Conservation (phyloP, 2,329 filamentous ascomycete genomes). For the Aureobasidium namibiae region DNA sequence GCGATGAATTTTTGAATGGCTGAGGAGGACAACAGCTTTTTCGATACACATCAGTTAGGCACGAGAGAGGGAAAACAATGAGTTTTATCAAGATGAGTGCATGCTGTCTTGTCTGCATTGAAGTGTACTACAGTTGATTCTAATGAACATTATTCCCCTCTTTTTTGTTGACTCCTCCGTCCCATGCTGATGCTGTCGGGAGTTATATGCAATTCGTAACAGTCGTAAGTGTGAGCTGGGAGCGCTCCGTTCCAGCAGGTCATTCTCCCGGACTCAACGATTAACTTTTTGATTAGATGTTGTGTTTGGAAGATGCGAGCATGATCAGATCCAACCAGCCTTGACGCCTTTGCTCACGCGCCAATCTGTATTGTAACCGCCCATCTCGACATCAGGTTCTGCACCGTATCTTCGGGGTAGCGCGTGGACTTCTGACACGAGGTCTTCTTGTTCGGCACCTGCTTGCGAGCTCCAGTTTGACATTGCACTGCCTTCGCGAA, state of each 20-base stretch:
- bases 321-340: slow-evolving; percentile 4
- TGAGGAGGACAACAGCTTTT: too few relatives aligned
- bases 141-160: background rate
- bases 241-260: background rate
- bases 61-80: background rate
- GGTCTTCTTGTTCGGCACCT: background rate
- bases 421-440: background rate
- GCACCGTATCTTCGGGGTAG: background rate
- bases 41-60: too few relatives aligned
- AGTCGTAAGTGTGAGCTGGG: background rate
- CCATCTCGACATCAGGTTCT: background rate
- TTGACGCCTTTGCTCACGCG: slow-evolving; percentile 4
- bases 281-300: background rate
- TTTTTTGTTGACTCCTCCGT: background rate
- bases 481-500: background rate
- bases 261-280: background rate
- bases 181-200: background rate
- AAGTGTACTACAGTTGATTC: background rate
- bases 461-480: background rate
- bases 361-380: slow-evolving; percentile 2
- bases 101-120: background rate
- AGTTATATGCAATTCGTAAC: slow-evolving; percentile 3
- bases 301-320: background rate
- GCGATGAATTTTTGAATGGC: background rate
- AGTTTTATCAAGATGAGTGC: background rate